Evolutionary conservation across 306 rosid genomes (phyloP), one percentile per base, ranked within the genome.

Genomic region (Casuarina equisetifolia): DNA sequence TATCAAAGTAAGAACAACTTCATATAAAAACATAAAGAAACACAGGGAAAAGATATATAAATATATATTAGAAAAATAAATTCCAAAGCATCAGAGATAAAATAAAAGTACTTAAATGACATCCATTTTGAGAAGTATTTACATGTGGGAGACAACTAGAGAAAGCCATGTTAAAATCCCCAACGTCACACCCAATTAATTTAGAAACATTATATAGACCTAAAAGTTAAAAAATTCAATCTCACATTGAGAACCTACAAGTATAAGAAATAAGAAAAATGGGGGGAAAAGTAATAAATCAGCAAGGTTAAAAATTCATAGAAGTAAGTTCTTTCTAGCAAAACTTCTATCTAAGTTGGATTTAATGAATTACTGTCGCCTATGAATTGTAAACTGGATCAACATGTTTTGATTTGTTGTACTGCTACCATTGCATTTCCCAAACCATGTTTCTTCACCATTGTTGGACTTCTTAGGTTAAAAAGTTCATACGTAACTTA

Each of bases 101-200:
- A 13, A 51, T 3, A 51, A 12, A 16, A 52, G 32, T 25, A 25
- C 32, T 25, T 25, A 25, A 25, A 25, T 36, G 20, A 62, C 69
- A 62, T 62, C 42, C 44, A 62, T 62, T 36, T 62, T 62, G 43
- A 36, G 69, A n/a, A 67, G 71, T 67, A 19, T 42, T 67, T 67
- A 40, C 32, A 42, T 42, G 32, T 40, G 46, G 9, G 15, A n/a
- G 64, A 67, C 13, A 67, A n/a, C 70, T 40, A 3, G 97, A 85
- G 80, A 96, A 85, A 75, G 99, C 88, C 79, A 88, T 77, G 74
- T 88, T 87, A 74, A 96, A 93, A 66, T 90, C 96, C 86, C 85
- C 99, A 84, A 82, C 76, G 39, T 88, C 84, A 82, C 98, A 96
- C 13, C 88, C 94, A 82, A 96, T 82, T 89, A 96, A 83, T 74